Base-by-base conservation (phyloP, 1,139 yeast species). In the Debaryomyces psychrophilus region DNA sequence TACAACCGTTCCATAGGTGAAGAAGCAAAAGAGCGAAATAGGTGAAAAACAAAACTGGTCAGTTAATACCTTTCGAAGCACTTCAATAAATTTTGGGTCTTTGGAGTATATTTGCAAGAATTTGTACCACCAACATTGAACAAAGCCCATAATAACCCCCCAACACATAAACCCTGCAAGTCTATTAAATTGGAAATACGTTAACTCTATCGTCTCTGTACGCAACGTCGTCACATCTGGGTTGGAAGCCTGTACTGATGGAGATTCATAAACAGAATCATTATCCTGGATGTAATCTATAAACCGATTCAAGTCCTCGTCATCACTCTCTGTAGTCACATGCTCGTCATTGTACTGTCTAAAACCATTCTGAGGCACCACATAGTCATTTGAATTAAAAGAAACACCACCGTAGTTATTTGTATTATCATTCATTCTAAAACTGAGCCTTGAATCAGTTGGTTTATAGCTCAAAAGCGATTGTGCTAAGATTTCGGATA, bases 41-140 rank as follows among this genome's bases (percentile, higher is more conserved):
- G 99, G 99, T 1, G 97, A 90, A 61, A 85, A 93, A 49, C 90
- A 80, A 41, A 92, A 68, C 64, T 93, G 98, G 63, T 93, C 99
- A 0, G 96, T 87, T 46, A 92, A 71, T 1, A 90, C 97, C 48
- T 97, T 81, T 51, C 93, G 84, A 33, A 92, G 72, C 11, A 89
- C 95, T 49, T 92, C 89, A 8, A 92, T 82, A 46, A 92, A 77
- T 31, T 87, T 82, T 17, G 96, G 95, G 65, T 88, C 93, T 49
- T 84, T 87, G 22, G 85, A 81, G 60, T 87, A 92, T 44, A 90
- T 82, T 60, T 92, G 92, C 48, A 93, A 73, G 50, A 92, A 81
- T 55, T 82, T 79, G 60, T 92, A 92, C 99, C 99, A 93, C 50
- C 85, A 84, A 47, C 88, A 87, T 65, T 90, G 98, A 41, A 84